Percentiles rank a stretch among this genome's conserved stretches.
Evolutionary conservation across 345 rosid genomes (phyloP).

Genomic region (Acer negundo): DNA sequence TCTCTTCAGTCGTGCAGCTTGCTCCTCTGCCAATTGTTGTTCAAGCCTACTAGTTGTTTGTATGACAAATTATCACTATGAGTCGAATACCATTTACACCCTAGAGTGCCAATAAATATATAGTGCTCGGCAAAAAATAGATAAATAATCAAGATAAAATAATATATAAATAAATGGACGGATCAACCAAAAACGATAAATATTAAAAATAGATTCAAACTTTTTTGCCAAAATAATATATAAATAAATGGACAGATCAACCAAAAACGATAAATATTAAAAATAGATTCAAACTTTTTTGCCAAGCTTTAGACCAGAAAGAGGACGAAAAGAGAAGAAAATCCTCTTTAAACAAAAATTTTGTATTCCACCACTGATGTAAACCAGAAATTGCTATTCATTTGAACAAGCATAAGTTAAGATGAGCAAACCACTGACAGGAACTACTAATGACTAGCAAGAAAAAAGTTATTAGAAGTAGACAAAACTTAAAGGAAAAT

Average conservation of each 20-base stretch:
- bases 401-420: not conserved
- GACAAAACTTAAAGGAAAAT: too few relatives aligned
- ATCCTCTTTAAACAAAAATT: not conserved
- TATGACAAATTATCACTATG: constrained; percentile 8
- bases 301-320: not conserved
- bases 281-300: too few relatives aligned
- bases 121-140: not conserved
- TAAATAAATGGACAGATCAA: constrained; percentile 3
- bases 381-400: too few relatives aligned
- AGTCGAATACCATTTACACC: too few relatives aligned
- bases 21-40: constrained; percentile 73
- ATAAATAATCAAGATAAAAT: not conserved
- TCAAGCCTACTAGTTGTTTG: constrained; percentile 73
- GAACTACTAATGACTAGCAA: not conserved
- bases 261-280: not conserved
- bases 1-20: constrained; percentile 69
- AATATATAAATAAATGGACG: not conserved
- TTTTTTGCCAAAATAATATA: not conserved
- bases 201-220: too few relatives aligned
- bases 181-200: not conserved
- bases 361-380: too few relatives aligned
- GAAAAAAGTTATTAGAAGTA: not conserved
- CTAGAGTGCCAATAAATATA: not conserved
- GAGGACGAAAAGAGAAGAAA: too few relatives aligned
- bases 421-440: not conserved